Conservation (phyloP, 495 filamentous ascomycete genomes). For the Aspergillus conjunctus region DNA sequence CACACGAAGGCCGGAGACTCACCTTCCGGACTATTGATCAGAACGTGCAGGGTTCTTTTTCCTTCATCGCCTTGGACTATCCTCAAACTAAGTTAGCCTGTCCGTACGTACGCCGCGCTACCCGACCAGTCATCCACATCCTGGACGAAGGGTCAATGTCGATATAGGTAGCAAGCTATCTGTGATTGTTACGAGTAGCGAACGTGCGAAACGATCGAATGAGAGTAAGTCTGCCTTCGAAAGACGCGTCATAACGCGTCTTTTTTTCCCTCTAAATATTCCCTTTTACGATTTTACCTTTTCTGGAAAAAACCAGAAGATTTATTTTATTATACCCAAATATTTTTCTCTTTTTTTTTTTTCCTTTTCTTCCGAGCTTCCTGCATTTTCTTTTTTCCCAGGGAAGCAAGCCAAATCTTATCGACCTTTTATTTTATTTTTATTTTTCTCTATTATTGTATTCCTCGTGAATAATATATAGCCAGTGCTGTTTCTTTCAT, state of each 20-base stretch:
- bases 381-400: neutral
- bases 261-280: neutral
- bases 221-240: slow-evolving; percentile 6
- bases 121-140: slow-evolving; percentile 22
- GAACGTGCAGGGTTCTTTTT: slow-evolving; percentile 21
- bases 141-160: slow-evolving; percentile 7
- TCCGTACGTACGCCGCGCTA: slow-evolving; percentile 23
- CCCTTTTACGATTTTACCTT: neutral
- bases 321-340: neutral
- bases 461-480: neutral
- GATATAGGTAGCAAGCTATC: slow-evolving; percentile 3
- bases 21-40: slow-evolving; percentile 8
- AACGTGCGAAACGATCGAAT: slow-evolving; percentile 7
- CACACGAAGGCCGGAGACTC: neutral
- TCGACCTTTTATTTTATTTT: neutral
- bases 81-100: slow-evolving; percentile 17
- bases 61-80: slow-evolving; percentile 9
- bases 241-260: slow-evolving; percentile 3
- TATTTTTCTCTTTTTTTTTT: slow-evolving; percentile 7
- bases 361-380: neutral
- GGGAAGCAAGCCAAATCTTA: neutral
- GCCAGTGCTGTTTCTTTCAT: neutral
- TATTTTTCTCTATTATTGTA: neutral
- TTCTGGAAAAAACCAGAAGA: neutral
- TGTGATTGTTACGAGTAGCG: slow-evolving; percentile 6